Evolutionary conservation across 352 stramenopile genomes (phyloP), one percentile per base, ranked within the genome.

Genomic region (Globisporangium parvum): DNA sequence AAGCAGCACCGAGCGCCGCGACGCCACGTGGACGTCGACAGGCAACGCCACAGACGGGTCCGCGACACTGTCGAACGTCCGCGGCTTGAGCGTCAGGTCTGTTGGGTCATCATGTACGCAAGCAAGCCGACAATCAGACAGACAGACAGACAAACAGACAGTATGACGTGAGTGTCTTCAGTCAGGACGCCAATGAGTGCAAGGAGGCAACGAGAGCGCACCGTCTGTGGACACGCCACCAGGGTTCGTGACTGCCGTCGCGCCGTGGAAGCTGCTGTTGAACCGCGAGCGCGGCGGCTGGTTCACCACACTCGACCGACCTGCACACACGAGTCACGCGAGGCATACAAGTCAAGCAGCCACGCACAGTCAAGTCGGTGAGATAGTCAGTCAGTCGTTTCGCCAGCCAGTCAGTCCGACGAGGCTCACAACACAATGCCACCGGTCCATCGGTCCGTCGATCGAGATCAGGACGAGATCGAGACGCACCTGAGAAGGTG

Each of bases 21-120:
- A 42, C 46, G 71, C 65, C 2, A 64, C 28, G 31, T 76, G 67
- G 18, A 62, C 44, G 51, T 69, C 56, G 17, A 63, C 51, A 23
- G 58, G 57, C 24, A 58, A 62, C 18, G 26, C 55, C 33, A 47
- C 63, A 18, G 54, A 61, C 1, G 51, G 46, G 24, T 61, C 54
- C 28, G 41, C 26, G 26, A 28, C 26, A 28, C 26, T 61, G 6
- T 73, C 67, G 20, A 55, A 70, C 8, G 55, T 65, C 21, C 55
- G 60, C 15, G 71, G 65, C 55, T 77, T 77, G 37, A 85, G 63
- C 47, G 72, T 77, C 39, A 78, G 62, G 35, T 80, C 74, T 85
- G 57, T 28, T 5, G 2, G 26, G 26, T 28, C 26, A 28, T 28
- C 26, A 28, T 28, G 26, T 28, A 28, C 26, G 26, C 26, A 28